Conservation (phyloP, 2,329 filamentous ascomycete genomes). For the Scedosporium dehoogii region DNA sequence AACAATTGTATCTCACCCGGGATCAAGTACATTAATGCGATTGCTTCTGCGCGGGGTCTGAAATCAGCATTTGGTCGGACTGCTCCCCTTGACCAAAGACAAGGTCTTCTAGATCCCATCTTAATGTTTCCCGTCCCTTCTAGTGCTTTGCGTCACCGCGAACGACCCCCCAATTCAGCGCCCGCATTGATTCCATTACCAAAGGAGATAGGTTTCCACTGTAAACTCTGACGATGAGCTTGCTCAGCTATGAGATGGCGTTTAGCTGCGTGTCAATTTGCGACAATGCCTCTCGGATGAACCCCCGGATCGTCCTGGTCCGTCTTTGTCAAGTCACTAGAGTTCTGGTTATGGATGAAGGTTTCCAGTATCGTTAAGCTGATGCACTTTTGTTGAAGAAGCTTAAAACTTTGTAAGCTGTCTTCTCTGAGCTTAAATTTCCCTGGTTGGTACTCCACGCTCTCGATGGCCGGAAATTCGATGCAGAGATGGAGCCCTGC, state of each 20-base stretch:
- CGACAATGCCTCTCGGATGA: slow-evolving; percentile 10
- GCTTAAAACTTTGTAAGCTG: neutral
- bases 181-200: slow-evolving; percentile 8
- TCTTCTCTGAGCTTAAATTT: neutral
- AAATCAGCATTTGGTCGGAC: too few relatives aligned
- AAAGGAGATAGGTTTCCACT: neutral
- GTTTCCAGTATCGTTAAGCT: slow-evolving; percentile 8
- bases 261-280: slow-evolving; percentile 10
- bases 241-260: slow-evolving; percentile 9
- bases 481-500: slow-evolving; percentile 8
- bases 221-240: slow-evolving; percentile 9
- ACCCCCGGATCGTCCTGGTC: neutral
- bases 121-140: too few relatives aligned
- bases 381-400: slow-evolving; percentile 8
- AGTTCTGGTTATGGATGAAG: slow-evolving; percentile 6
- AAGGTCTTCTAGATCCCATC: too few relatives aligned
- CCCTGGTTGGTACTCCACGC: neutral
- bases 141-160: neutral
- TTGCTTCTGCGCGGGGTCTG: too few relatives aligned
- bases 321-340: slow-evolving; percentile 2
- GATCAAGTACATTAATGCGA: too few relatives aligned
- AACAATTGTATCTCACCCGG: too few relatives aligned
- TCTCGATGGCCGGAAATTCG: slow-evolving; percentile 7
- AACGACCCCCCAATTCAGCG: neutral
- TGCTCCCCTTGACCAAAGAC: too few relatives aligned